phyloP scores from a whole-genome alignment of 108 stramenopile genomes.

The Fistulifera solaris region DNA sequence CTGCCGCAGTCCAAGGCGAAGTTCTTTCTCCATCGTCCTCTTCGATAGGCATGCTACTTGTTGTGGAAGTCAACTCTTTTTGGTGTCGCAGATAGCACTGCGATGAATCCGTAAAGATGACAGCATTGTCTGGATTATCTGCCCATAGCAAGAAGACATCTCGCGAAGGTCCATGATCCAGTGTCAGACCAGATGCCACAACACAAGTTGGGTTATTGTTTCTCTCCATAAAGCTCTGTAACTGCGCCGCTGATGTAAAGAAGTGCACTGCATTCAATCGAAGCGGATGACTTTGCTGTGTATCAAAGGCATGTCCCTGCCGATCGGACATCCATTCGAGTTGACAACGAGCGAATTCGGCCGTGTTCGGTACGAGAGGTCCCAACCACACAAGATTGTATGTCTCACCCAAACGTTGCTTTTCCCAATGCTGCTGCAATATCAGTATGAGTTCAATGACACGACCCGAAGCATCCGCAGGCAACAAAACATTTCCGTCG shows the following conservation, averaged over 20 bases:
- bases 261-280: constrained; percentile 20
- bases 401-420: constrained; percentile 50
- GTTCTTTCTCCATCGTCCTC: constrained; percentile 3
- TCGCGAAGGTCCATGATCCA: constrained; percentile 77
- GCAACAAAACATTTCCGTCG: constrained; percentile 88
- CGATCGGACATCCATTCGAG: constrained; percentile 80
- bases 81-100: constrained; percentile 41
- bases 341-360: constrained; percentile 82
- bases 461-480: constrained; percentile 83
- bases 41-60: constrained; percentile 6
- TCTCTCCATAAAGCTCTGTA: constrained; percentile 31
- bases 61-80: neutral
- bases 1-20: constrained; percentile 53
- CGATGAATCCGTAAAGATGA: constrained; percentile 69
- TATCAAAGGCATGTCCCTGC: constrained; percentile 20
- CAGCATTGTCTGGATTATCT: constrained; percentile 69
- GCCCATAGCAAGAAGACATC: constrained; percentile 73
- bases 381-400: constrained; percentile 85
- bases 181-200: constrained; percentile 58
- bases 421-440: constrained; percentile 78
- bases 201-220: constrained; percentile 57
- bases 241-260: constrained; percentile 41
- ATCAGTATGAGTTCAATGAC: constrained; percentile 79
- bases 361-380: constrained; percentile 75
- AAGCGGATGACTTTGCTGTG: constrained; percentile 1